Evolutionary conservation across 139 green algal species (phyloP), one percentile per base, ranked within the genome.

Genomic region (Micromonas pusilla): DNA sequence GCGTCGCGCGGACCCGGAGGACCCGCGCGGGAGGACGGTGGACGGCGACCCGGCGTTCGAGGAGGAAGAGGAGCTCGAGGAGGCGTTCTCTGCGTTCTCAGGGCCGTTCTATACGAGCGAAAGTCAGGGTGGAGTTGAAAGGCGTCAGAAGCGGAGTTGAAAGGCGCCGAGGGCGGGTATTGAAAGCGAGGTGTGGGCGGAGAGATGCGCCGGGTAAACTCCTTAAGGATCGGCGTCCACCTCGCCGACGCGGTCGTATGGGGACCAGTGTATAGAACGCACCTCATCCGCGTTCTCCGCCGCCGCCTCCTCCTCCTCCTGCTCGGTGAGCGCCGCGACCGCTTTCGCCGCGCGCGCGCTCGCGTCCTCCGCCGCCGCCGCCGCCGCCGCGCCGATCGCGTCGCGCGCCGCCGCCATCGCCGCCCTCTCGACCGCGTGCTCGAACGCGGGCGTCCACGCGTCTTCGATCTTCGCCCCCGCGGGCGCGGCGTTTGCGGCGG

Each of bases 391-490:
- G 1, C 20, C 1, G 23, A 60, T 31, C 1, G 53, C 38, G 52
- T 75, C 68, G 36, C 68, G 36, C 2, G 38, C n/a, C n/a, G 68
- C 68, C 38, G 38, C 37, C 68, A 75, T 75, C 37, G 68, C 38
- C 37, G 68, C 36, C 19, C 68, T 30, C 30, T 75, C 68, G 26
- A 75, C 38, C 6, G 68, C 68, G 36, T 26, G 37, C 37, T 75
- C 68, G 38, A 75, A 75, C 30, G 31, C 68, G 19, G 68, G 38
- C 6, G 37, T 75, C 68, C 68, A 75, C 25, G 68, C 68, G 23
- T 75, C 68, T 62, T 75, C 68, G 33, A 45, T 38, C 4, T 26
- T 28, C 21, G 68, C 68, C 34, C 30, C 25, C 19, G 68, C 20
- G 23, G 52, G 37, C 37, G 68, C 37, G 3, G 68, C 68, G 68